phyloP scores from a whole-genome alignment of 345 rosid genomes.

The Firmiana major region DNA sequence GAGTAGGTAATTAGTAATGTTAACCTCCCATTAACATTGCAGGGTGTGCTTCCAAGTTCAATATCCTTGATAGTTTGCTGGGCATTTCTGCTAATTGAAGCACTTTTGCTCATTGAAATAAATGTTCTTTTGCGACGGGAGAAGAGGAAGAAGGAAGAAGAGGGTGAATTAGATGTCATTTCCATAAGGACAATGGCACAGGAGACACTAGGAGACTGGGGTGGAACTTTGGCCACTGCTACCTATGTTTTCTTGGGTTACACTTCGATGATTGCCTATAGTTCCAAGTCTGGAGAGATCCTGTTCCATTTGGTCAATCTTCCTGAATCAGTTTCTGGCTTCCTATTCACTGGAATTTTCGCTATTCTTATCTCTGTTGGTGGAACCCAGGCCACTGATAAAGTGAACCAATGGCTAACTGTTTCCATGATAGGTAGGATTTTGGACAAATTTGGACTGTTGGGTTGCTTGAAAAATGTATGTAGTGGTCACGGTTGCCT shows the following conservation, averaged over 20 bases:
- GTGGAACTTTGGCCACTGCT: slow-evolving; percentile 45
- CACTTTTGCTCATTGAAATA: slow-evolving; percentile 54
- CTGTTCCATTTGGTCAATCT: slow-evolving; percentile 45
- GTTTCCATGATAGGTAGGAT: slow-evolving; percentile 35
- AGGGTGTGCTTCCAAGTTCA: slow-evolving; percentile 67
- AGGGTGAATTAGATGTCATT: slow-evolving; percentile 39
- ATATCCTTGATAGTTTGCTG: slow-evolving; percentile 44
- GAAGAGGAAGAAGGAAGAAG: slow-evolving; percentile 29
- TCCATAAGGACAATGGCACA: slow-evolving; percentile 65
- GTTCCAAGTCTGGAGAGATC: slow-evolving; percentile 60
- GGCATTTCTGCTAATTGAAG: slow-evolving; percentile 57
- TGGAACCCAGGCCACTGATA: slow-evolving; percentile 53
- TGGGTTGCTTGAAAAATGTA: background rate
- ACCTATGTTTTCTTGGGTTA: slow-evolving; percentile 57
- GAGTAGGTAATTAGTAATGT: background rate
- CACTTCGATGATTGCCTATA: slow-evolving; percentile 53
- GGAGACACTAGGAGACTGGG: slow-evolving; percentile 57
- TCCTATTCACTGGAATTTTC: slow-evolving; percentile 42
- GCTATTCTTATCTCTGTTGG: slow-evolving; percentile 43
- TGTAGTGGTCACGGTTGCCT: background rate
- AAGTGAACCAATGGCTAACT: slow-evolving; percentile 57
- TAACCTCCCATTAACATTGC: background rate
- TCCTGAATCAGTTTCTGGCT: slow-evolving; percentile 41
- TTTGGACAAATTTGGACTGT: too few relatives aligned
- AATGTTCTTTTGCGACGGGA: slow-evolving; percentile 36